Conservation (phyloP, 2,329 filamentous ascomycete genomes). For the Orbilia brochopaga region DNA sequence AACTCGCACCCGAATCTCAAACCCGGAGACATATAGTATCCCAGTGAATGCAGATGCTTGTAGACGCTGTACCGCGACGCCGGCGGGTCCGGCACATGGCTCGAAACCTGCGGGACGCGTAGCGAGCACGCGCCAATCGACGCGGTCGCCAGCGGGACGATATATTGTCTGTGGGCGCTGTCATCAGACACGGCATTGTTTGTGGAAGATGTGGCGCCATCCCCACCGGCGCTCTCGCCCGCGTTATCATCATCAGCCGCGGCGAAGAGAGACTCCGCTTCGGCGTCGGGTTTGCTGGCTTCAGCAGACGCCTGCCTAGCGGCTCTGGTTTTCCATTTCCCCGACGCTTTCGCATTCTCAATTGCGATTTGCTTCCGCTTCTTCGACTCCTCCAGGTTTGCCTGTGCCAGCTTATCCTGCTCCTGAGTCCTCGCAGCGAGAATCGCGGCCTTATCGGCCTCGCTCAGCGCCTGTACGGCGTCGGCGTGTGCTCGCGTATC, state of each 20-base stretch:
- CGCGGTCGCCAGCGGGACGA: slow-evolving; percentile 57
- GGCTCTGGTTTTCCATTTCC: slow-evolving; percentile 35
- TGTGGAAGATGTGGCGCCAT: slow-evolving; percentile 53
- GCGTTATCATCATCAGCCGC: slow-evolving; percentile 16
- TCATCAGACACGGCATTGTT: slow-evolving; percentile 57
- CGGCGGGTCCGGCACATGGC: slow-evolving; percentile 56
- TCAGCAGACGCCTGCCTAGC: not conserved
- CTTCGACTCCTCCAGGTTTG: slow-evolving; percentile 28
- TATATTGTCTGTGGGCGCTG: slow-evolving; percentile 61
- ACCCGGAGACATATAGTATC: slow-evolving; percentile 89
- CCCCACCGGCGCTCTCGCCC: slow-evolving; percentile 15
- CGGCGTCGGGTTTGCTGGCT: not conserved
- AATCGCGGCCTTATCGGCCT: slow-evolving; percentile 28
- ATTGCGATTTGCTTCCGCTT: slow-evolving; percentile 35
- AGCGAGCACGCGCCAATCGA: slow-evolving; percentile 60
- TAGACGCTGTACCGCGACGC: slow-evolving; percentile 72
- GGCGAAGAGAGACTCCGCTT: slow-evolving; percentile 12
- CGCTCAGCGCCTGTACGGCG: slow-evolving; percentile 26
- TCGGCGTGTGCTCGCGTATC: slow-evolving; percentile 24
- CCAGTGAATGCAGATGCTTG: slow-evolving; percentile 75
- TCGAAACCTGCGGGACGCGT: slow-evolving; percentile 53
- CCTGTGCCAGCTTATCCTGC: slow-evolving; percentile 23
- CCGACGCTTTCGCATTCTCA: slow-evolving; percentile 41
- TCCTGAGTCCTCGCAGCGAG: slow-evolving; percentile 26
- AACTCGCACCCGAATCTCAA: slow-evolving; percentile 94